Percentiles rank a stretch among this genome's conserved stretches.
phyloP scores from a whole-genome alignment of 495 filamentous ascomycete species.

The Baudoinia panamericana region DNA sequence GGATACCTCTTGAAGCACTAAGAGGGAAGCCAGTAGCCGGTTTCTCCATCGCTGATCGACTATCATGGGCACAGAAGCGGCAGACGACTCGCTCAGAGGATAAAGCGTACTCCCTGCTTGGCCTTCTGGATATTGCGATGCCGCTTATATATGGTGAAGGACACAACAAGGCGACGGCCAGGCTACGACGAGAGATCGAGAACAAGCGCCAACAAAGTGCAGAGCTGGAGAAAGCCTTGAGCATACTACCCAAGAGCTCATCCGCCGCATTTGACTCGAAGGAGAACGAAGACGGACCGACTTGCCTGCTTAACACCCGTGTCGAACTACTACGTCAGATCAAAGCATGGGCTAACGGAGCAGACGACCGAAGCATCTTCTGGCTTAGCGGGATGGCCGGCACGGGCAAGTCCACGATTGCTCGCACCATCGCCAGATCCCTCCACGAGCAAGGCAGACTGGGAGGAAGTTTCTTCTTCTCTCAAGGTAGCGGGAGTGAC shows the following conservation, averaged over 20 bases:
- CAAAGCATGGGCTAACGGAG: constrained; percentile 17
- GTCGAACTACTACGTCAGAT: constrained; percentile 23
- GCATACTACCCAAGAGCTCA: not conserved
- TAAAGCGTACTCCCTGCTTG: constrained; percentile 16
- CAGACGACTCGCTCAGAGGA: constrained; percentile 10
- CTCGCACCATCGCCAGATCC: constrained; percentile 20
- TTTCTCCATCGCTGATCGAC: not conserved
- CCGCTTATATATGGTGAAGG: constrained; percentile 12
- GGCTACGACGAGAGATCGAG: not conserved
- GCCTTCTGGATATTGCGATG: constrained; percentile 11
- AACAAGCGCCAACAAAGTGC: not conserved
- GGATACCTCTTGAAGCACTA: constrained; percentile 1
- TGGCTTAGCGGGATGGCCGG: constrained; percentile 29
- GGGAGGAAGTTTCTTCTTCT: constrained; percentile 27
- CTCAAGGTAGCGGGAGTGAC: constrained; percentile 15
- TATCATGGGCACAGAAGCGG: constrained; percentile 4
- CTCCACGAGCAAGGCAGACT: constrained; percentile 6
- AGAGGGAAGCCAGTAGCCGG: not conserved
- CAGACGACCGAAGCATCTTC: constrained; percentile 22
- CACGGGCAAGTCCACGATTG: constrained; percentile 28
- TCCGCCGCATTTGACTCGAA: constrained; percentile 1
- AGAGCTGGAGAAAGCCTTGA: not conserved
- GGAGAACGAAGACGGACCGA: not conserved
- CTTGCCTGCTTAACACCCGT: constrained; percentile 21
- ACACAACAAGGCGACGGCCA: not conserved